These are phyloP conservation scores for Schizophyllum commune DNA, from an alignment of 1,284 basidiomycete species.

Conservation along the genomic window DNA sequence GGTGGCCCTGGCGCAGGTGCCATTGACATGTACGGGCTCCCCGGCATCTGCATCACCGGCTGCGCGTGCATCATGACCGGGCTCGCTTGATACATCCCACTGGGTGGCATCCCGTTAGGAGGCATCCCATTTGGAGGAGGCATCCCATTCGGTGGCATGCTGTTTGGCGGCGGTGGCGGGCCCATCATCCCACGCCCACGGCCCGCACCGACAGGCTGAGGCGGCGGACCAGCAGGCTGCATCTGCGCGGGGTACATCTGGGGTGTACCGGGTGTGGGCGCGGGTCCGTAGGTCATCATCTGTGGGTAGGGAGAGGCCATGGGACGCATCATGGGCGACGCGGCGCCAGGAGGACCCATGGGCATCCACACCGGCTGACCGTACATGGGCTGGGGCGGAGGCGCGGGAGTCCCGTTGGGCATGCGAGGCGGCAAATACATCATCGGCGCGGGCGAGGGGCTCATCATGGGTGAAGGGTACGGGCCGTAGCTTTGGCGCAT, in stretches of 20 bases:
- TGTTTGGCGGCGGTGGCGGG: conserved; percentile 27
- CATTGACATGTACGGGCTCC: background rate
- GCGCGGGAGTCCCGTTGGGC: conserved; percentile 24
- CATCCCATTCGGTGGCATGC: too few species aligned
- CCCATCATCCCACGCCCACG: conserved; percentile 34
- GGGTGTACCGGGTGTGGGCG: conserved; percentile 23
- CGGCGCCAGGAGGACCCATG: conserved; percentile 32
- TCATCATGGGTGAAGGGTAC: conserved; percentile 59
- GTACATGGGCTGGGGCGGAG: conserved; percentile 56
- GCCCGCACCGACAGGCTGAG: background rate
- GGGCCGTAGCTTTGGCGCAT: conserved; percentile 46
- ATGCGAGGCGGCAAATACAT: conserved; percentile 34
- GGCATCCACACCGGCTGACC: conserved; percentile 60
- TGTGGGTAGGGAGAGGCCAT: conserved; percentile 53
- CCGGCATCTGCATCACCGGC: conserved; percentile 8
- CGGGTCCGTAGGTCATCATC: conserved; percentile 55
- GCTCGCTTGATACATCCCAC: conserved; percentile 56
- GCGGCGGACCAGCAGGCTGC: conserved; percentile 42
- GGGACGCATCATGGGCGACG: conserved; percentile 40
- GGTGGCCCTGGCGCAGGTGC: too few species aligned
- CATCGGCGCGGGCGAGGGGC: conserved; percentile 51
- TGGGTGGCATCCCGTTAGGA: conserved; percentile 36
- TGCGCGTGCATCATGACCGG: conserved; percentile 60
- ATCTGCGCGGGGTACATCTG: conserved; percentile 51
- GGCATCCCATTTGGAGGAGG: conserved; percentile 14